Base-by-base conservation (phyloP, 192 early-diverging fungal genomes). In the Lunasporangiospora selenospora region DNA sequence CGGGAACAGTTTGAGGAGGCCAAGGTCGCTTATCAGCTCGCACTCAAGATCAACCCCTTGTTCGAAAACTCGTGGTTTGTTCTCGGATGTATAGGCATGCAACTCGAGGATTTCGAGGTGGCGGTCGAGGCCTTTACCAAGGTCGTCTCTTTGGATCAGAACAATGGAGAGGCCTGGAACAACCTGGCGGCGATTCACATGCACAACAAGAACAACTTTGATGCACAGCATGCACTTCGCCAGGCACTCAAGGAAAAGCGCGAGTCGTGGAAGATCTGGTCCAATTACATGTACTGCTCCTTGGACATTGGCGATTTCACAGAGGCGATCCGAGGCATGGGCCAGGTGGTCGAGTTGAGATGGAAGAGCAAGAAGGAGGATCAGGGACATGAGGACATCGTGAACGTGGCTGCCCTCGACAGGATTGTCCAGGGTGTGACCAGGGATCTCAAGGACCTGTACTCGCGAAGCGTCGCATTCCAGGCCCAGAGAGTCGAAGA, bases 61-160 rank as follows among this genome's bases (percentile, higher is more conserved):
- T 98, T 93, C 77, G 95, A 96, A 64, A 89, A 90, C 64, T 93
- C 95, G 23, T 99, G 98, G 98, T 99, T 93, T 69, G 73, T 99
- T 32, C 79, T 96, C 49, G 98, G 98, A 4, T 99, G 98, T 75
- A 93, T 95, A 15, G 92, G 92, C 3, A 87, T 98, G 84, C 87
- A 89, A 26, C 53, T 80, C 9, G 81, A 87, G 51, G 87, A 95
- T 38, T 97, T 89, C 89, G 84, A 90, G 27, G 73, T 77, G 3
- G 95, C 90, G 7, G 69, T 83, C 12, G 57, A 78, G 18, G 93
- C 96, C 1, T 98, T 97, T 73, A 75, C 81, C 41, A 88, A 87
- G 38, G 87, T 87, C 13, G 88, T 92, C 6, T 53, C 75, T 16
- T 62, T 98, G 18, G 90, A 95, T 55, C 45, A 67, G 32, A 85